phyloP scores from a whole-genome alignment of 2,329 filamentous ascomycete species.

The Lachnellula suecica region DNA sequence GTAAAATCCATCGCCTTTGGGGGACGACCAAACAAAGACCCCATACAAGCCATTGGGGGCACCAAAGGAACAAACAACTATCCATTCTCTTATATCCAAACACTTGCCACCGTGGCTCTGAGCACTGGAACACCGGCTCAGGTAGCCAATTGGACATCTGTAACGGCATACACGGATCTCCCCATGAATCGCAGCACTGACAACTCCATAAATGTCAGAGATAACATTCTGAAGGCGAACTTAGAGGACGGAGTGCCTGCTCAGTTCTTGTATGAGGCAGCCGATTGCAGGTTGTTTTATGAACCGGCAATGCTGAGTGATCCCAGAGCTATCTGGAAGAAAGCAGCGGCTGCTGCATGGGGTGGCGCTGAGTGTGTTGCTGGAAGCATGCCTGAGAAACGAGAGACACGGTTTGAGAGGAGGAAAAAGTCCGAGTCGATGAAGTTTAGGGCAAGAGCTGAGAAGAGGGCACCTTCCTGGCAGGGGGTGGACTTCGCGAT shows the following conservation, averaged over 20 bases:
- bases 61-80: conserved; percentile 52
- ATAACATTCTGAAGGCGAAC: conserved; percentile 33
- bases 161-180: conserved; percentile 11
- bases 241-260: conserved; percentile 41
- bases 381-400: conserved; percentile 14
- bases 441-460: conserved; percentile 8
- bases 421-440: conserved; percentile 14
- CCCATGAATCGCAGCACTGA: conserved; percentile 29
- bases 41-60: conserved; percentile 65
- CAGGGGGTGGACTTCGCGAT: neutral
- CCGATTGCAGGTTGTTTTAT: conserved; percentile 61
- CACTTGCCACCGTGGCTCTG: conserved; percentile 12
- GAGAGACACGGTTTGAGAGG: conserved; percentile 11
- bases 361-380: conserved; percentile 36
- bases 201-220: conserved; percentile 40
- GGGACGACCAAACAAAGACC: conserved; percentile 50
- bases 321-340: conserved; percentile 49
- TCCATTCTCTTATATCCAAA: conserved; percentile 14
- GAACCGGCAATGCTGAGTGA: conserved; percentile 52
- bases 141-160: conserved; percentile 11
- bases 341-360: conserved; percentile 39
- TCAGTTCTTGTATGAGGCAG: conserved; percentile 61
- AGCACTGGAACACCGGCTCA: conserved; percentile 12
- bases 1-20: conserved; percentile 58
- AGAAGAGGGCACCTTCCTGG: conserved; percentile 3